Evolutionary conservation across 2,329 filamentous ascomycete genomes (phyloP).

Genomic region (Aureobasidium leucospermi): DNA sequence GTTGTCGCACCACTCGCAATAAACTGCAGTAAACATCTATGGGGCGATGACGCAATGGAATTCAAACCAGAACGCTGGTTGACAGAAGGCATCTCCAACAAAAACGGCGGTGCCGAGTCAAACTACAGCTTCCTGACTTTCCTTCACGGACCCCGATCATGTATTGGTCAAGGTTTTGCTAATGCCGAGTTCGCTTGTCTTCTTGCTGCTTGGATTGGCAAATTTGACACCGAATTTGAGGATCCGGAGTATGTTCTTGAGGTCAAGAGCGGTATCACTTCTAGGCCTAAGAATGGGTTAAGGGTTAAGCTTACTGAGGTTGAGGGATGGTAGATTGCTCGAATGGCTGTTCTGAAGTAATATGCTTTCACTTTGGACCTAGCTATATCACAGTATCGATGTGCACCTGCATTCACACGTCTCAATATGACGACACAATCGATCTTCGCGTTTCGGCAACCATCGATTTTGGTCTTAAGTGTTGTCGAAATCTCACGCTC

Average conservation of each 20-base stretch:
- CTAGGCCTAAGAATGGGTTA: conserved; percentile 65
- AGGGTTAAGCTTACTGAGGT: conserved; percentile 59
- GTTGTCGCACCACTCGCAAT: conserved; percentile 58
- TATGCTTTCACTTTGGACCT: no score
- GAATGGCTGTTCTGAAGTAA: not conserved
- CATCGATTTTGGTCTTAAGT: no score
- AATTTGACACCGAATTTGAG: conserved; percentile 63
- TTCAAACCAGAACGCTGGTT: conserved; percentile 80
- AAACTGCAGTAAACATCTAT: conserved; percentile 62
- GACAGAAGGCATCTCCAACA: conserved; percentile 45
- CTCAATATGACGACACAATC: no score
- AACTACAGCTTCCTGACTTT: conserved; percentile 79
- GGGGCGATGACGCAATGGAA: conserved; percentile 65
- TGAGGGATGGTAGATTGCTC: conserved; percentile 52
- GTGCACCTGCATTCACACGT: no score
- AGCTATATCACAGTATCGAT: no score
- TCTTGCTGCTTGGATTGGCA: conserved; percentile 67
- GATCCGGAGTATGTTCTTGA: conserved; percentile 54
- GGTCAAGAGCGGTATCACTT: conserved; percentile 64
- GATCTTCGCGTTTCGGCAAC: no score
- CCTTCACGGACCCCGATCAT: conserved; percentile 76
- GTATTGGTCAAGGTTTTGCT: conserved; percentile 76
- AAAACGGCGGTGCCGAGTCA: conserved; percentile 59
- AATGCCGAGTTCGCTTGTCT: conserved; percentile 79
- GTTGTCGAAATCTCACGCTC: no score